Percentiles rank a stretch among this genome's conserved stretches.
Evolutionary conservation across 768 basidiomycete genomes (phyloP).

Genomic region (Tricholoma sp.): DNA sequence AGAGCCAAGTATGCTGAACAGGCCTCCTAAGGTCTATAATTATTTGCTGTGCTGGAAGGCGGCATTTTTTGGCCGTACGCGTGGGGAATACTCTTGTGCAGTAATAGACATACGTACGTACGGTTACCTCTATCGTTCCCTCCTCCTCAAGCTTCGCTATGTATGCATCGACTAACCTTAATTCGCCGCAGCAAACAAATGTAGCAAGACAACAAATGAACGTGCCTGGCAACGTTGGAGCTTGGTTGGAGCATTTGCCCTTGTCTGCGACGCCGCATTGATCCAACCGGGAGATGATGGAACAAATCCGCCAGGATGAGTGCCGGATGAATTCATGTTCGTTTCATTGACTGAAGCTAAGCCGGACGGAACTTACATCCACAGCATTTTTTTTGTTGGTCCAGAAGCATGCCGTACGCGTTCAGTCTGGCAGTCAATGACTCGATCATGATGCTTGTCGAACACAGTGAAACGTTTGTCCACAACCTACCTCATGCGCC

Average conservation of each 20-base stretch:
- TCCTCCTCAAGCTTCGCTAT: no score
- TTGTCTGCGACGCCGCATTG: neutral
- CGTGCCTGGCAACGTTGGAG: neutral
- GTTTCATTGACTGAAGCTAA: neutral
- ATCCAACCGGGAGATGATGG: neutral
- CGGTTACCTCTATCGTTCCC: no score
- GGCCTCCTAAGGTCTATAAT: no score
- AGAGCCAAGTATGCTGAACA: no score
- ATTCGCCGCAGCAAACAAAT: no score
- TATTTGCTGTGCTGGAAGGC: no score
- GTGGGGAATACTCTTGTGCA: no score
- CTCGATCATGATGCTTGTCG: conserved; percentile 14
- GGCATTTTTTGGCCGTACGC: no score
- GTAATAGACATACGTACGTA: no score
- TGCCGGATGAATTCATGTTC: neutral
- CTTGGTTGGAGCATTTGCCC: neutral
- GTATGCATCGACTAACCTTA: no score
- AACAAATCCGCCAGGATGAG: neutral
- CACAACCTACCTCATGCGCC: no score
- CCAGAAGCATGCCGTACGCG: conserved; percentile 51
- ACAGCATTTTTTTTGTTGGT: conserved; percentile 54
- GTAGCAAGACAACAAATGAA: neutral
- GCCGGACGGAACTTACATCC: conserved; percentile 27
- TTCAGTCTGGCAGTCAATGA: conserved; percentile 38
- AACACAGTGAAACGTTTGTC: conserved; percentile 1